phyloP scores from a whole-genome alignment of 2,329 filamentous ascomycete species.

The Talaromyces sp. region DNA sequence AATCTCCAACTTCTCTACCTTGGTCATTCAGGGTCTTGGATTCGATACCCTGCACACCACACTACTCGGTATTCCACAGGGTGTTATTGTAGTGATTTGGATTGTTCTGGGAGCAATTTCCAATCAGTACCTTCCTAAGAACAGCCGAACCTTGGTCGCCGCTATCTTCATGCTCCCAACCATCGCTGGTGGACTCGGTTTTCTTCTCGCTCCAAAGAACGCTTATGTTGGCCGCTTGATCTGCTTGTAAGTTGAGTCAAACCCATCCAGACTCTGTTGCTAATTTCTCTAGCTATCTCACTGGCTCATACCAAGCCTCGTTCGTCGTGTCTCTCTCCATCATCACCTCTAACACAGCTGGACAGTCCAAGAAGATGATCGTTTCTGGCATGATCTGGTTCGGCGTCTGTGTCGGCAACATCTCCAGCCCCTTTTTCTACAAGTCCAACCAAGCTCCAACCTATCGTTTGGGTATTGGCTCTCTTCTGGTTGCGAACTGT shows the following conservation, averaged over 20 bases:
- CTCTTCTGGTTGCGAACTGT: conserved; percentile 26
- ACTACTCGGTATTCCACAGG: conserved; percentile 38
- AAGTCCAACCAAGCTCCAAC: conserved; percentile 26
- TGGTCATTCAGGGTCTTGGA: conserved; percentile 41
- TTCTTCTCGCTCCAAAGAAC: conserved; percentile 20
- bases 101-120: conserved; percentile 22
- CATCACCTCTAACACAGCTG: conserved; percentile 30
- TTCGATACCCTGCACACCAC: conserved; percentile 37
- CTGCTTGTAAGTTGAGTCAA: conserved; percentile 19
- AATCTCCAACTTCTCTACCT: conserved; percentile 29
- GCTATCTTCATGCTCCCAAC: conserved; percentile 26
- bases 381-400: conserved; percentile 30
- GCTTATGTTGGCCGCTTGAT: conserved; percentile 24
- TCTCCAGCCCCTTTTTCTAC: conserved; percentile 31
- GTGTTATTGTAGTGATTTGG: conserved; percentile 32
- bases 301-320: conserved; percentile 30
- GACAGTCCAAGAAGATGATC: conserved; percentile 33
- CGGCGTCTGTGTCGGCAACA: conserved; percentile 27
- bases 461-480: conserved; percentile 27
- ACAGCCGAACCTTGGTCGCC: conserved; percentile 23
- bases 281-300: conserved; percentile 23
- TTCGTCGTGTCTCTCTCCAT: conserved; percentile 31
- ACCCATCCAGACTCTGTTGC: neutral
- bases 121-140: conserved; percentile 25
- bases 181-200: conserved; percentile 23